Evolutionary conservation across 116 monocot species (phyloP), one percentile per base, ranked within the genome.

Genomic region (Trichopus zeylanicus): DNA sequence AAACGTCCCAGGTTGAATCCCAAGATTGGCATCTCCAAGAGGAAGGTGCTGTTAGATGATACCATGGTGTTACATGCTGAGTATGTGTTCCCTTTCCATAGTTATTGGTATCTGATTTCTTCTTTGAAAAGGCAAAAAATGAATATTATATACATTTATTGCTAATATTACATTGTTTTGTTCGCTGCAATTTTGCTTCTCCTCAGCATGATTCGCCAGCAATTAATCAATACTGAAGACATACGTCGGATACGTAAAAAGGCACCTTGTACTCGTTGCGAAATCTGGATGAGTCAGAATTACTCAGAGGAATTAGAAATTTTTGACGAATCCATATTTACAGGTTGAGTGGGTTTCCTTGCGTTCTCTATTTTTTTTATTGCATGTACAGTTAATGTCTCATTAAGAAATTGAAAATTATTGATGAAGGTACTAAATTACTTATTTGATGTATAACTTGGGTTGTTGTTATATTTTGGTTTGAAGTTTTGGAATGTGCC

Each of bases 41-140:
- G 99, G 62, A 99, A 99, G 71, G 78, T 81, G 60, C 77, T 88
- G 25, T 11, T 86, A 46, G 99, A 99, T 77, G 99, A 99, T 76
- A 64, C 86, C 46, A 89, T 86, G 78, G 86, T 99, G 35, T 74
- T 99, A 58, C 99, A 92, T 78, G 92, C 92, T 42, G 99, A 99
- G 99, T 99, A 86, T 53, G 91, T 76, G 18, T 60, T 39, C 38
- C 52, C 0, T 46, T 33, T 32, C 21, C 34, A 22, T 65, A 71
- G 29, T 51, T 42, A n/a, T 61, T 32, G n/a, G 42, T 42, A 3
- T 9, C 0, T 13, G 15, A 46, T 47, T 48, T 22, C 46, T 27
- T 16, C 8, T 53, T 16, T 52, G 16, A 25, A 19, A 55, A 12
- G 19, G 6, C 20, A 15, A 65, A 38, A 54, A 29, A 47, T 3